Conservation (phyloP, 140 eudicot genomes). For the Anethum foeniculum region DNA sequence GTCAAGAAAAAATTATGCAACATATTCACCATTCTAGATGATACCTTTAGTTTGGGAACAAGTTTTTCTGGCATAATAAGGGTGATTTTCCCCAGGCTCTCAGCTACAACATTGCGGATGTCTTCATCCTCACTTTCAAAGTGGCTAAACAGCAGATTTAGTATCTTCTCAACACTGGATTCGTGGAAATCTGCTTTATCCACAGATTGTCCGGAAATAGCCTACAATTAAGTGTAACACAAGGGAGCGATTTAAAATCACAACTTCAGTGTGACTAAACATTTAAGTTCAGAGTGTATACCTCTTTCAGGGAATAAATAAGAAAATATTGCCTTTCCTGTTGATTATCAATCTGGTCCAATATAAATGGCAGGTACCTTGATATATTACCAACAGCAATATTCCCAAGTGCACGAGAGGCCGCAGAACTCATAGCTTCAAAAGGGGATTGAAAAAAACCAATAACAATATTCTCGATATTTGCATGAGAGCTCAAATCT, state of each 20-base stretch:
- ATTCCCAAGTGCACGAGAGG: conserved; percentile 95
- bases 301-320: conserved; percentile 96
- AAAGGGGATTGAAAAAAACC: conserved; percentile 89
- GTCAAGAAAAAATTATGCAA: neutral
- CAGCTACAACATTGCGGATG: conserved; percentile 92
- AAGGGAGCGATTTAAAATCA: neutral
- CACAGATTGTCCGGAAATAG: conserved; percentile 85
- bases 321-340: conserved; percentile 84
- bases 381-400: conserved; percentile 92
- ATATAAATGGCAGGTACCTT: conserved; percentile 75
- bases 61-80: neutral
- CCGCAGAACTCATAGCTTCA: conserved; percentile 90
- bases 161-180: conserved; percentile 87
- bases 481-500: conserved; percentile 76
- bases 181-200: conserved; percentile 95
- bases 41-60: conserved; percentile 7
- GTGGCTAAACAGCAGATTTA: conserved; percentile 74
- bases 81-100: conserved; percentile 88
- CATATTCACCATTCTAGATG: neutral
- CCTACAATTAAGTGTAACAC: conserved; percentile 38
- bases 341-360: conserved; percentile 91
- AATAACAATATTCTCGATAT: conserved; percentile 76
- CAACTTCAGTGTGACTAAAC: neutral
- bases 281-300: conserved; percentile 14
- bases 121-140: conserved; percentile 99